Percentiles rank a stretch among this genome's conserved stretches.
phyloP scores from a whole-genome alignment of 2,329 filamentous ascomycete genomes.

The Sporothrix schenckii region DNA sequence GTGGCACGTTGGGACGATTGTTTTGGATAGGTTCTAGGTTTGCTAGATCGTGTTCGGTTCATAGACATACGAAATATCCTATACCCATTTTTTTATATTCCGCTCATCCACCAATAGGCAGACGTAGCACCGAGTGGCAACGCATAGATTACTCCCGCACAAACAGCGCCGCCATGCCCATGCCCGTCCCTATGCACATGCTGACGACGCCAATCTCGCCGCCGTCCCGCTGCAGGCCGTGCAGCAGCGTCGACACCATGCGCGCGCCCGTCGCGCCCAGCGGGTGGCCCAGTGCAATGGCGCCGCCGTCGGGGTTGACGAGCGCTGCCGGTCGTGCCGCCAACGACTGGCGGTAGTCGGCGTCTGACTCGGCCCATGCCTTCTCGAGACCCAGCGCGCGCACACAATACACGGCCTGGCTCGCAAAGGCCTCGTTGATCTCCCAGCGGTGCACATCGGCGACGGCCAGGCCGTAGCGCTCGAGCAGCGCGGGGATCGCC shows the following conservation, averaged over 20 bases:
- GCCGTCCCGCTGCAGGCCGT: constrained; percentile 68
- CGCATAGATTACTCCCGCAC: constrained; percentile 39
- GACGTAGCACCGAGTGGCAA: background rate
- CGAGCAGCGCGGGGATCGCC: constrained; percentile 81
- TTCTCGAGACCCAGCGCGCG: constrained; percentile 68
- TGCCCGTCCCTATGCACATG: constrained; percentile 87
- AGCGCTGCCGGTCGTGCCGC: constrained; percentile 49
- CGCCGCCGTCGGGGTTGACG: constrained; percentile 91
- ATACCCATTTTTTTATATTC: too few species aligned
- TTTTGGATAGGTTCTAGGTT: too few species aligned
- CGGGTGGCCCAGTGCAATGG: constrained; percentile 91
- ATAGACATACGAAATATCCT: too few species aligned
- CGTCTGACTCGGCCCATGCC: constrained; percentile 54
- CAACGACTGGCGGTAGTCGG: background rate
- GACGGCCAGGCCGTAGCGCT: constrained; percentile 65
- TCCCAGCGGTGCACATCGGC: constrained; percentile 84
- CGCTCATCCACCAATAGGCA: too few species aligned
- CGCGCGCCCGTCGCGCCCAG: constrained; percentile 85
- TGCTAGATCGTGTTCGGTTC: too few species aligned
- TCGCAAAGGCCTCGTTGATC: constrained; percentile 82
- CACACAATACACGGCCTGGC: constrained; percentile 70
- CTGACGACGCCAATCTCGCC: constrained; percentile 81
- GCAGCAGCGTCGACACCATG: constrained; percentile 71
- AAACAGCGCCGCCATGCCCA: constrained; percentile 61
- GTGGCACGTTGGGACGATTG: too few species aligned